Conservation (phyloP, 129 eudicot genomes). For the Oenanthe sinensis region DNA sequence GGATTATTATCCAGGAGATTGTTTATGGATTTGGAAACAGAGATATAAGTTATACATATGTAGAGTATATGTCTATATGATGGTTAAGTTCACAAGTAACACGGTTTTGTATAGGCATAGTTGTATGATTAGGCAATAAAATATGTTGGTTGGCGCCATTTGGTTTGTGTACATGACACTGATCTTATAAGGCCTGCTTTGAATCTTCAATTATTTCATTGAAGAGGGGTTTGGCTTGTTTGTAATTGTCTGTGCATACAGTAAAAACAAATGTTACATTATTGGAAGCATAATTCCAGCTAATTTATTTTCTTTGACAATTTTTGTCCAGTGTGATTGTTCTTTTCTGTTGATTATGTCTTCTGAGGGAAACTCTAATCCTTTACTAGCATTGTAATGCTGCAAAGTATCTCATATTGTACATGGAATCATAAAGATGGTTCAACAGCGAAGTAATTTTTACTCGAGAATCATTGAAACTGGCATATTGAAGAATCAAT, state of each 20-base stretch:
- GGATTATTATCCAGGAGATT: conserved; percentile 32
- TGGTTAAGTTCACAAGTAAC: neutral
- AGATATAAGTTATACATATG: conserved; percentile 4
- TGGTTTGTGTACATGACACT: conserved; percentile 14
- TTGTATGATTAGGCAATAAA: conserved; percentile 3
- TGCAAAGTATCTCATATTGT: neutral
- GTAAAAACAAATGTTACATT: neutral
- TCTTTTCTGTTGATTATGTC: neutral
- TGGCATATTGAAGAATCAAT: neutral
- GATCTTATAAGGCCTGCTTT: conserved; percentile 27
- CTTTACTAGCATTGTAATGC: neutral
- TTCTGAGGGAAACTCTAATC: neutral
- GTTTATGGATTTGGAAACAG: conserved; percentile 24
- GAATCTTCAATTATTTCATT: conserved; percentile 1
- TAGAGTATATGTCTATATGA: neutral
- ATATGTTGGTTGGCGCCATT: neutral
- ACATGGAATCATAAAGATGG: neutral
- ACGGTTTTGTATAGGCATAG: conserved; percentile 17
- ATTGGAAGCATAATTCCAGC: neutral
- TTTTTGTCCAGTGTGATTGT: neutral
- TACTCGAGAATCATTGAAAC: neutral
- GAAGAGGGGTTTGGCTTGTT: conserved; percentile 17
- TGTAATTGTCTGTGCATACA: conserved; percentile 22
- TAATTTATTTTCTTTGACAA: neutral
- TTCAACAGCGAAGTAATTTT: neutral